A percentile compares a stretch with the other conserved stretches of the same genome.
phyloP scores from a whole-genome alignment of 192 early-diverging fungal species.

The Linnemannia zychae region DNA sequence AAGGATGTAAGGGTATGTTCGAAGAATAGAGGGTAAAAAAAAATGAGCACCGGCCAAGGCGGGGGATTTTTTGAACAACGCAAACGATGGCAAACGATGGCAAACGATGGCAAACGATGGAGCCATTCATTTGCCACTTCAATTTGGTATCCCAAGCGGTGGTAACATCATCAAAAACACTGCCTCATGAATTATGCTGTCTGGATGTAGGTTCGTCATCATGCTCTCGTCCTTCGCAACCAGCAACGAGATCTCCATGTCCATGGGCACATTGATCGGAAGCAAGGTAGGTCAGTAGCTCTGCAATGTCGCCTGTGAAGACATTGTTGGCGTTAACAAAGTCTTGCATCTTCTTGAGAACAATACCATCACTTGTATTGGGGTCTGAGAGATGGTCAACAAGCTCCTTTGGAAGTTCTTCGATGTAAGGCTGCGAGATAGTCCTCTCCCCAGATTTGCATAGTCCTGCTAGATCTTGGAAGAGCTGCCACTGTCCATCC shows the following conservation, averaged over 20 bases:
- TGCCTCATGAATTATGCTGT: no score
- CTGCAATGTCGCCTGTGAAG: background rate
- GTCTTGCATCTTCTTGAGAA: background rate
- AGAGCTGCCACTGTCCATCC: constrained; percentile 4
- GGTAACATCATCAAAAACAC: no score
- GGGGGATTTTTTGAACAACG: no score
- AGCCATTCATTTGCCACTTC: no score
- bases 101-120: no score
- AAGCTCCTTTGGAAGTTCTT: background rate
- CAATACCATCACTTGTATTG: background rate
- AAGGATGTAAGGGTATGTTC: constrained; percentile 9
- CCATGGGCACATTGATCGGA: constrained; percentile 8
- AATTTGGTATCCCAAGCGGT: no score
- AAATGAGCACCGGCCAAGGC: no score
- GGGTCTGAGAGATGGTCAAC: background rate
- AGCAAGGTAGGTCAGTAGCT: background rate
- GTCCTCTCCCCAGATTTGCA: background rate
- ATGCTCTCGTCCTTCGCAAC: background rate
- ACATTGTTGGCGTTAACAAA: constrained; percentile 3
- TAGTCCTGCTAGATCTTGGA: constrained; percentile 3
- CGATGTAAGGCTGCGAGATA: background rate
- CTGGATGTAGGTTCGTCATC: no score
- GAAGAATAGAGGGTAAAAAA: background rate
- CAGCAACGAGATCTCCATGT: background rate
- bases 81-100: no score